Percentiles rank a stretch among this genome's conserved stretches.
phyloP scores from a whole-genome alignment of 2,329 filamentous ascomycete genomes.

The Aspergillus tanneri region DNA sequence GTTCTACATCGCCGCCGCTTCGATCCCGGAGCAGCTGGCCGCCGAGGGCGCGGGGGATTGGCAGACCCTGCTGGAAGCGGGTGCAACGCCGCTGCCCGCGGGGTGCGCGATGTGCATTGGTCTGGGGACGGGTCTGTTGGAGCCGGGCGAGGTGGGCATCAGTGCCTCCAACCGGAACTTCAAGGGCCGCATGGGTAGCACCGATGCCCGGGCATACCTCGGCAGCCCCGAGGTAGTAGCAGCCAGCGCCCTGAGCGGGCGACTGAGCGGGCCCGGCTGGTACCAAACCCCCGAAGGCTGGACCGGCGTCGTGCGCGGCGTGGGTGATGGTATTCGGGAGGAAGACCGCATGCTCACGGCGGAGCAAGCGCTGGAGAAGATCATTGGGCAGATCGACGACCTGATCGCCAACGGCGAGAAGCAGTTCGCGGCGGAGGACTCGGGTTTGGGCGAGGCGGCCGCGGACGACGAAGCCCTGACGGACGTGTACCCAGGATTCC shows the following conservation, averaged over 20 bases:
- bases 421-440: slow-evolving; percentile 34
- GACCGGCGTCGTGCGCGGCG: slow-evolving; percentile 62
- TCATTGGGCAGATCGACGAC: slow-evolving; percentile 67
- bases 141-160: slow-evolving; percentile 84
- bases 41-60: slow-evolving; percentile 83
- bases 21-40: slow-evolving; percentile 68
- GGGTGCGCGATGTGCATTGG: slow-evolving; percentile 87
- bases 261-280: slow-evolving; percentile 65
- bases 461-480: slow-evolving; percentile 54
- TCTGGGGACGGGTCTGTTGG: slow-evolving; percentile 73
- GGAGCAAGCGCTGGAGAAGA: slow-evolving; percentile 68
- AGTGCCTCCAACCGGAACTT: slow-evolving; percentile 84
- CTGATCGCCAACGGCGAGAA: slow-evolving; percentile 58
- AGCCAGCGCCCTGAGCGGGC: slow-evolving; percentile 70
- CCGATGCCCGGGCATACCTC: slow-evolving; percentile 78
- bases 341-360: slow-evolving; percentile 65
- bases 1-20: slow-evolving; percentile 89
- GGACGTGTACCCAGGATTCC: slow-evolving; percentile 81
- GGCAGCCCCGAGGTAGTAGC: slow-evolving; percentile 89
- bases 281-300: slow-evolving; percentile 71
- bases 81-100: slow-evolving; percentile 68
- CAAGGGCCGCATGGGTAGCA: slow-evolving; percentile 84
- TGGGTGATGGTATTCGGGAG: slow-evolving; percentile 66
- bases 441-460: slow-evolving; percentile 19
- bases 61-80: slow-evolving; percentile 77